Evolutionary conservation across 768 basidiomycete species (phyloP).

Genomic region (Obba rivulosa): DNA sequence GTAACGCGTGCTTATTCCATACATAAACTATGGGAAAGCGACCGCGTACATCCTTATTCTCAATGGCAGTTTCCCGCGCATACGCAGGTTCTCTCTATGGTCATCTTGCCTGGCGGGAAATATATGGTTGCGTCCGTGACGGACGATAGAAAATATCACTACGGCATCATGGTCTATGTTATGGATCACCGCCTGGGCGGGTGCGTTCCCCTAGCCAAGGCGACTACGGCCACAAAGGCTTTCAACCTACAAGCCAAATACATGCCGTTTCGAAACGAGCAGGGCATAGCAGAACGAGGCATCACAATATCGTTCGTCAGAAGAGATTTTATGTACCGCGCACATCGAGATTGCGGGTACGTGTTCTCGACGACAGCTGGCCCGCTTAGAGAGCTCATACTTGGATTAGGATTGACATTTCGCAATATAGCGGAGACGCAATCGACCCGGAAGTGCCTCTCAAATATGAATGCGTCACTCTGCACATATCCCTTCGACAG

Average conservation of each 20-base stretch:
- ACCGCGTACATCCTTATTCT: conserved; percentile 27
- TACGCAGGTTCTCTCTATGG: conserved; percentile 46
- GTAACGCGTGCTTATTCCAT: conserved; percentile 56
- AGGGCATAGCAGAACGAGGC: conserved; percentile 31
- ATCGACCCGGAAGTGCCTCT: conserved; percentile 41
- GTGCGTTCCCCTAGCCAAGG: conserved; percentile 41
- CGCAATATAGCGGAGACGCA: conserved; percentile 30
- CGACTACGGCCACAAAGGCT: conserved; percentile 44
- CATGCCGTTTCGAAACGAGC: conserved; percentile 29
- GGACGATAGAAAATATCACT: conserved; percentile 36
- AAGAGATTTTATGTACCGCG: conserved; percentile 24
- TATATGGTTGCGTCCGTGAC: conserved; percentile 59
- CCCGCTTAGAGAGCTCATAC: background rate
- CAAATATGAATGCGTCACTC: conserved; percentile 39
- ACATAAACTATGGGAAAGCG: conserved; percentile 52
- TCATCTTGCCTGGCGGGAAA: conserved; percentile 60
- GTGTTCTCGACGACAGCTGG: background rate
- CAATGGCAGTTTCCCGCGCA: conserved; percentile 22
- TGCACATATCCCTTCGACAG: conserved; percentile 34
- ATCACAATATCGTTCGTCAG: conserved; percentile 53
- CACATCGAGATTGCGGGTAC: conserved; percentile 1
- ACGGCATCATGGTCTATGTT: conserved; percentile 47
- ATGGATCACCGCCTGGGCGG: conserved; percentile 48
- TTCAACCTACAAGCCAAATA: conserved; percentile 59
- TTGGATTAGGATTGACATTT: conserved; percentile 21